Conservation (phyloP, 805 yeast genomes). For the Trichomonascus vanleenenianus region DNA sequence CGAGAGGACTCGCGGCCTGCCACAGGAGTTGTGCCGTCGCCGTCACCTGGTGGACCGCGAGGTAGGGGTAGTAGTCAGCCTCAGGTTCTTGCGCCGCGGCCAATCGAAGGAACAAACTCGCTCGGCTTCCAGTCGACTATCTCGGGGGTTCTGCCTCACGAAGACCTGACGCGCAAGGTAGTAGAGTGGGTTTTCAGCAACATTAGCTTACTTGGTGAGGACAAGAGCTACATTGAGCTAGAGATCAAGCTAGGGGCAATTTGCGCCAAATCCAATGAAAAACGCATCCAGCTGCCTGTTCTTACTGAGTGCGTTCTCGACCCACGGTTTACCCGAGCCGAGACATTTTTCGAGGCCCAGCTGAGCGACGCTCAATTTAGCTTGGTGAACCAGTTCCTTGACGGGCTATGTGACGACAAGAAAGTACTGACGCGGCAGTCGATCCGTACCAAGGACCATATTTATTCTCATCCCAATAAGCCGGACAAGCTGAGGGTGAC, state of each 20-base stretch:
- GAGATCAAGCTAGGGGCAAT: conserved; percentile 31
- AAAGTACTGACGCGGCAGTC: conserved; percentile 1
- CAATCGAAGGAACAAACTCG: not conserved
- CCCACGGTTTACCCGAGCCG: conserved; percentile 20
- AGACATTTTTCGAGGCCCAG: conserved; percentile 24
- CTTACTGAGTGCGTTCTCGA: conserved; percentile 28
- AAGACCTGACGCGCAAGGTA: conserved; percentile 71
- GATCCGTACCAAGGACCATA: conserved; percentile 12
- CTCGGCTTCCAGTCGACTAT: not conserved
- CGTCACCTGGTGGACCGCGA: not conserved
- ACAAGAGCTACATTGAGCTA: conserved; percentile 37
- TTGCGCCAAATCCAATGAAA: conserved; percentile 20
- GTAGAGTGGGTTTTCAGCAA: conserved; percentile 89
- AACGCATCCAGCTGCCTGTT: conserved; percentile 25
- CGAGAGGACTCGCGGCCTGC: not conserved
- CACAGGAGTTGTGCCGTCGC: not conserved
- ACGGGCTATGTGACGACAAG: conserved; percentile 10
- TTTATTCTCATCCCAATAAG: conserved; percentile 7
- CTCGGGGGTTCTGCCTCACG: conserved; percentile 45
- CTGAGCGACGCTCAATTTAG: conserved; percentile 22
- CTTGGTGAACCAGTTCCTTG: conserved; percentile 17
- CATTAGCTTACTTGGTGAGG: conserved; percentile 33
- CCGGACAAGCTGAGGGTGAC: conserved; percentile 24
- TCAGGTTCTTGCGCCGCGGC: not conserved
- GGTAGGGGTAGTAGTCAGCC: not conserved